phyloP scores from a whole-genome alignment of 2,329 filamentous ascomycete species.

The Trichoderma arundinaceum region DNA sequence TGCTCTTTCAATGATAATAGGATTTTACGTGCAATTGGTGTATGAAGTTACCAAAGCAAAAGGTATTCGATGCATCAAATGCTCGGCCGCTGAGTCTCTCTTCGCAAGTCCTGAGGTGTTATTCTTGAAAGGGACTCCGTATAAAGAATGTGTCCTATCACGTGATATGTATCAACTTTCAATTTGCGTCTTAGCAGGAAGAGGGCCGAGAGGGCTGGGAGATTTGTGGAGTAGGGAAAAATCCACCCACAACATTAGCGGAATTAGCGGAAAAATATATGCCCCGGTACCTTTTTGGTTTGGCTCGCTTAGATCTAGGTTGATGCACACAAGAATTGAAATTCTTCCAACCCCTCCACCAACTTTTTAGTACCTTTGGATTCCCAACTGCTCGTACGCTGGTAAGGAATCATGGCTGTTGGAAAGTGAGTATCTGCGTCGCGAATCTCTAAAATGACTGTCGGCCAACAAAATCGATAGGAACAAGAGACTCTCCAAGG shows the following conservation, averaged over 20 bases:
- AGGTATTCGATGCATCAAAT: no score
- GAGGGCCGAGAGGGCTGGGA: conserved; percentile 20
- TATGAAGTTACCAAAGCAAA: no score
- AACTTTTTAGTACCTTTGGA: conserved; percentile 51
- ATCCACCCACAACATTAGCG: conserved; percentile 26
- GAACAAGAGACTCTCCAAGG: conserved; percentile 99
- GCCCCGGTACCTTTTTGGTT: conserved; percentile 36
- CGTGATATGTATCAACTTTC: neutral
- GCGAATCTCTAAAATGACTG: conserved; percentile 14
- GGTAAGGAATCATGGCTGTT: conserved; percentile 65
- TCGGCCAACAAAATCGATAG: conserved; percentile 49
- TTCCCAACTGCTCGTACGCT: conserved; percentile 52
- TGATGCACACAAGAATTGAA: conserved; percentile 50
- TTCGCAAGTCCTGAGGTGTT: neutral
- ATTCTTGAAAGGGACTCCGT: neutral
- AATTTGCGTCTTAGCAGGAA: neutral
- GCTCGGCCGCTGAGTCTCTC: no score
- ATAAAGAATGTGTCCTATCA: neutral
- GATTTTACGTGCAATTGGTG: no score
- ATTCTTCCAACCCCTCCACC: conserved; percentile 51
- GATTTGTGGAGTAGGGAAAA: conserved; percentile 8
- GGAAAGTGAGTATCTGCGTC: conserved; percentile 57
- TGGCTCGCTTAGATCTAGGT: conserved; percentile 49
- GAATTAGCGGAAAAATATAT: conserved; percentile 32
- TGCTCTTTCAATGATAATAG: no score